phyloP scores from a whole-genome alignment of 23 red algal species.

The Chondrus crispus region DNA sequence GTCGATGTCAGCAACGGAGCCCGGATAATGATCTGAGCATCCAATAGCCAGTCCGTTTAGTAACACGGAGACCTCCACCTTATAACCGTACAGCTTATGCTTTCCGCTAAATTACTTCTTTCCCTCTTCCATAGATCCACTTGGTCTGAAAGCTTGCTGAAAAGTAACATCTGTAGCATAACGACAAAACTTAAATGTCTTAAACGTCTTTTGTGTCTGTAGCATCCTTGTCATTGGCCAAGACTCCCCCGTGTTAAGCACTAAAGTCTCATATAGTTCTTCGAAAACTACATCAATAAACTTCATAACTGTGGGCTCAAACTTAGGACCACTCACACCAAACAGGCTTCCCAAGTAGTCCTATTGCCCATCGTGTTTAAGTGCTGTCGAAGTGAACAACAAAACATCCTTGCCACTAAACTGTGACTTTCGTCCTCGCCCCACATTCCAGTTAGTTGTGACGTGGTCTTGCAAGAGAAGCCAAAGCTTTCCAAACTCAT shows the following conservation, averaged over 20 bases:
- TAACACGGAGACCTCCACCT: constrained; percentile 1
- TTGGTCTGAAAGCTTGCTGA: not conserved
- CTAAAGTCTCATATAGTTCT: too few species aligned
- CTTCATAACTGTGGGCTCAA: not conserved
- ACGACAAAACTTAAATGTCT: not conserved
- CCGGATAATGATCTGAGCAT: not conserved
- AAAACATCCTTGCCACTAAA: not conserved
- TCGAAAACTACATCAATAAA: not conserved
- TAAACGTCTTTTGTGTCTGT: too few species aligned
- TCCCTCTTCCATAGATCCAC: not conserved
- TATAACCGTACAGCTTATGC: constrained; percentile 36
- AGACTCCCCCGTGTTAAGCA: too few species aligned
- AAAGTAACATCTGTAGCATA: constrained; percentile 40
- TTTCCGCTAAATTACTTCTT: constrained; percentile 26
- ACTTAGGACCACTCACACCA: not conserved
- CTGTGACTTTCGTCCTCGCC: not conserved
- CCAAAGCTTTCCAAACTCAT: not conserved
- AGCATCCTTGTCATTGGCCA: too few species aligned
- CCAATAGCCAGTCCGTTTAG: not conserved
- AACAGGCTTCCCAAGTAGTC: not conserved
- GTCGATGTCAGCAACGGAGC: not conserved
- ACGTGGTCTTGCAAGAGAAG: not conserved
- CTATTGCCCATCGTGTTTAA: constrained; percentile 12
- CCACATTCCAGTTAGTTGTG: not conserved
- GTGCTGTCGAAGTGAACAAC: not conserved